Conservation (phyloP, 805 yeast species). For the Ogataea allantospora region DNA sequence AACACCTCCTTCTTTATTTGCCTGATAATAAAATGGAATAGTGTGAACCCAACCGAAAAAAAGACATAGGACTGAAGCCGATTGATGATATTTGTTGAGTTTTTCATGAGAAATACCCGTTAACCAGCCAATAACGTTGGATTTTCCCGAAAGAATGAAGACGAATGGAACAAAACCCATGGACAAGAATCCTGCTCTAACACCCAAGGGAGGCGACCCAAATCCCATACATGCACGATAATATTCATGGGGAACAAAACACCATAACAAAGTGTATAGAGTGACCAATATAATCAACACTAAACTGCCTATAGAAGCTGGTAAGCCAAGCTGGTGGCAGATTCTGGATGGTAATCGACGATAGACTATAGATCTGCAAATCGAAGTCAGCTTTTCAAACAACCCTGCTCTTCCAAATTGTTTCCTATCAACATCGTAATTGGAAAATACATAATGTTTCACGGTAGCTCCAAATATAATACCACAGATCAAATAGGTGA, state of each 20-base stretch:
- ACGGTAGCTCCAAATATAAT: conserved; percentile 35
- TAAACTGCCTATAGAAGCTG: conserved; percentile 37
- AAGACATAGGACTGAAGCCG: conserved; percentile 41
- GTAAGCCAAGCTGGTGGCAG: conserved; percentile 38
- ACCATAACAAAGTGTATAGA: conserved; percentile 34
- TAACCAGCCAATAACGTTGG: conserved; percentile 45
- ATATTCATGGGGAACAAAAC: conserved; percentile 47
- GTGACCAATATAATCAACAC: conserved; percentile 32
- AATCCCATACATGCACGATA: conserved; percentile 52
- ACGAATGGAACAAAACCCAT: conserved; percentile 51
- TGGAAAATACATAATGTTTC: conserved; percentile 26
- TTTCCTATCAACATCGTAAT: conserved; percentile 20
- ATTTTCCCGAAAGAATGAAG: conserved; percentile 50
- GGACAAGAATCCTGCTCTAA: conserved; percentile 51
- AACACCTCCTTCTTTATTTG: conserved; percentile 48
- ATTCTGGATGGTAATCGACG: conserved; percentile 32
- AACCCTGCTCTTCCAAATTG: conserved; percentile 4
- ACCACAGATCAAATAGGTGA: conserved; percentile 41
- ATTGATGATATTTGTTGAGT: conserved; percentile 50
- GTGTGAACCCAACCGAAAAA: conserved; percentile 49
- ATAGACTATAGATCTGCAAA: conserved; percentile 33
- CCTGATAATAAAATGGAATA: conserved; percentile 48
- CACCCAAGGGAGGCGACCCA: conserved; percentile 59
- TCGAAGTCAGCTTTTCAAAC: conserved; percentile 28
- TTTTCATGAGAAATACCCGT: conserved; percentile 59